phyloP scores from a whole-genome alignment of 495 filamentous ascomycete species.

The Aspergillus coremiiformis region DNA sequence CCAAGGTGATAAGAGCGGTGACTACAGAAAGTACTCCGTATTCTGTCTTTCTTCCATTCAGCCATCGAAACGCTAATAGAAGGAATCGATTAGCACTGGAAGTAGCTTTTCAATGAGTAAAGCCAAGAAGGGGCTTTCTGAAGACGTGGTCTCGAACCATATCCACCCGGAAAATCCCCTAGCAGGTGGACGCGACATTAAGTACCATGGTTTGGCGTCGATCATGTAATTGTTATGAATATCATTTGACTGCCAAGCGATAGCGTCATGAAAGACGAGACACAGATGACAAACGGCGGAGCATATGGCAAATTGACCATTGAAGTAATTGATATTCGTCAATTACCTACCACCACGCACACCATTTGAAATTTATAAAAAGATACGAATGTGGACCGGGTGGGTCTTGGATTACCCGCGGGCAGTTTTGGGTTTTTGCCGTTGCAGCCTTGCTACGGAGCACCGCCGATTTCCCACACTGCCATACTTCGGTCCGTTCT shows the following conservation, averaged over 20 bases:
- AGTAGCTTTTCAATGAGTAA: not conserved
- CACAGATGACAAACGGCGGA: not conserved
- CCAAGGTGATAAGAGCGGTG: not conserved
- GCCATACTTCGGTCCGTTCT: not conserved
- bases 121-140: not conserved
- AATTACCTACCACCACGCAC: not conserved
- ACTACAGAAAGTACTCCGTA: too few species aligned
- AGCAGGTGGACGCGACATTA: not conserved
- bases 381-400: slow-evolving; percentile 7
- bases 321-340: not conserved
- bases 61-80: too few species aligned
- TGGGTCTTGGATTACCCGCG: slow-evolving; percentile 9
- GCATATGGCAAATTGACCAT: not conserved
- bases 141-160: not conserved
- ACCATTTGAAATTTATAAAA: not conserved
- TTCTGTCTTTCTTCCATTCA: not conserved
- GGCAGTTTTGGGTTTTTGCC: not conserved
- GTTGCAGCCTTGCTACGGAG: slow-evolving; percentile 1
- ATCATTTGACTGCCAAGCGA: not conserved
- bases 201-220: not conserved
- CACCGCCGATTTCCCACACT: not conserved
- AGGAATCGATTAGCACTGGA: too few species aligned
- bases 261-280: not conserved
- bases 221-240: not conserved
- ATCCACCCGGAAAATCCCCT: not conserved